A percentile compares a stretch with the other conserved stretches of the same genome.
Evolutionary conservation across 2,329 filamentous ascomycete genomes (phyloP).

Genomic region (Falciphora oryzae): DNA sequence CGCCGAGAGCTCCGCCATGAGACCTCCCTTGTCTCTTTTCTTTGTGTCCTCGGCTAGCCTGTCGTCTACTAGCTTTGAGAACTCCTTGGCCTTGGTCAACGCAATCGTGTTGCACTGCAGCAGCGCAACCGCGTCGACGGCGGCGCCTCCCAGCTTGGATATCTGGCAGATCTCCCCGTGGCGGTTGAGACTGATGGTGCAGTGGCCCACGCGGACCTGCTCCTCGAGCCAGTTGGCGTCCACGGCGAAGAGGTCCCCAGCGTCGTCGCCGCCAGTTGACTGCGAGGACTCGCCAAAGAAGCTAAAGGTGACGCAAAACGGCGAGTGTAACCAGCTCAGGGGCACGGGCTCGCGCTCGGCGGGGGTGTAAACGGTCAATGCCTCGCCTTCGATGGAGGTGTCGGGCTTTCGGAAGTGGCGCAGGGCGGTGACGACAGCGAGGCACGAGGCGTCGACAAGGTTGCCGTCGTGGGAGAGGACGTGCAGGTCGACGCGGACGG

Average conservation of each 20-base stretch:
- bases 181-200: constrained; percentile 80
- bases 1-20: constrained; percentile 71
- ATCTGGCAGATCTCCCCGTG: constrained; percentile 89
- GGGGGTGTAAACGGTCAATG: constrained; percentile 75
- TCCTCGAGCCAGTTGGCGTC: constrained; percentile 72
- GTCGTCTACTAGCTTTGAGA: constrained; percentile 67
- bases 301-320: constrained; percentile 84
- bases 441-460: constrained; percentile 77
- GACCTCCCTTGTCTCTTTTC: constrained; percentile 69
- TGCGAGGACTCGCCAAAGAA: constrained; percentile 52
- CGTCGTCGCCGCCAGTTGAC: constrained; percentile 32
- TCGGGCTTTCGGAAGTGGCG: constrained; percentile 90
- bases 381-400: constrained; percentile 77
- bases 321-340: constrained; percentile 85
- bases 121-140: constrained; percentile 73
- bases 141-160: constrained; percentile 79
- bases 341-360: constrained; percentile 87
- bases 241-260: constrained; percentile 64
- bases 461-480: constrained; percentile 88
- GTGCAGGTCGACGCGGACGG: constrained; percentile 85
- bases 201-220: constrained; percentile 65
- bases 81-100: constrained; percentile 71
- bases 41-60: constrained; percentile 73
- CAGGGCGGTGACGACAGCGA: constrained; percentile 81
- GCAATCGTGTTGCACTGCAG: constrained; percentile 72